Percentiles rank a stretch among this genome's conserved stretches.
Conservation (phyloP, 768 basidiomycete genomes). For the Clitopilus hobsonii region DNA sequence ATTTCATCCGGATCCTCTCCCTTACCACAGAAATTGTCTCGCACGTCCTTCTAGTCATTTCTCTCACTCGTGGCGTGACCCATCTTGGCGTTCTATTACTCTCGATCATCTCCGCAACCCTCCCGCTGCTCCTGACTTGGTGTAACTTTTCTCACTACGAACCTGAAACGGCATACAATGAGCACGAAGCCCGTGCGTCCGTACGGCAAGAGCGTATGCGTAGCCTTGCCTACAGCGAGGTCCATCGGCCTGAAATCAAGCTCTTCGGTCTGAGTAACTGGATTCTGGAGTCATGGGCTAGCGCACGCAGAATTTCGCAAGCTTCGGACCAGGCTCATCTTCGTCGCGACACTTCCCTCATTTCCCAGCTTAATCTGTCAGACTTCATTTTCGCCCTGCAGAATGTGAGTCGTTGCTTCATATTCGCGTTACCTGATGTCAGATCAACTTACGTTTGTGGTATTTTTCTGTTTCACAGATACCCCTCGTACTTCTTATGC, state of each 20-base stretch:
- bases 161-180: constrained; percentile 40
- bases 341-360: constrained; percentile 39
- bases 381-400: constrained; percentile 64
- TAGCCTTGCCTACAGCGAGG: constrained; percentile 68
- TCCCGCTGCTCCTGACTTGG: constrained; percentile 57
- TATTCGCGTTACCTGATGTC: constrained; percentile 13
- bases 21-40: constrained; percentile 68
- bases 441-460: constrained; percentile 11
- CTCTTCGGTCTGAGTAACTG: constrained; percentile 83
- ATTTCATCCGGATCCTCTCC: constrained; percentile 70
- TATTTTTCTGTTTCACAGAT: constrained; percentile 42
- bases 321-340: constrained; percentile 46
- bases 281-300: constrained; percentile 77
- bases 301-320: constrained; percentile 54
- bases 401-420: constrained; percentile 48
- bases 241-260: constrained; percentile 74
- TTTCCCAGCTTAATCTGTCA: constrained; percentile 56
- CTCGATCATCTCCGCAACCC: constrained; percentile 54
- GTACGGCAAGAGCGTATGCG: constrained; percentile 75
- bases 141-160: constrained; percentile 36
- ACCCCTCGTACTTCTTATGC: constrained; percentile 67
- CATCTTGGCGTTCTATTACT: constrained; percentile 56
- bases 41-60: constrained; percentile 63
- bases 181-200: constrained; percentile 57
- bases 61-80: constrained; percentile 53